Evolutionary conservation across 2,329 filamentous ascomycete genomes (phyloP).

Genomic region (Ophiostoma novo-ulmi): DNA sequence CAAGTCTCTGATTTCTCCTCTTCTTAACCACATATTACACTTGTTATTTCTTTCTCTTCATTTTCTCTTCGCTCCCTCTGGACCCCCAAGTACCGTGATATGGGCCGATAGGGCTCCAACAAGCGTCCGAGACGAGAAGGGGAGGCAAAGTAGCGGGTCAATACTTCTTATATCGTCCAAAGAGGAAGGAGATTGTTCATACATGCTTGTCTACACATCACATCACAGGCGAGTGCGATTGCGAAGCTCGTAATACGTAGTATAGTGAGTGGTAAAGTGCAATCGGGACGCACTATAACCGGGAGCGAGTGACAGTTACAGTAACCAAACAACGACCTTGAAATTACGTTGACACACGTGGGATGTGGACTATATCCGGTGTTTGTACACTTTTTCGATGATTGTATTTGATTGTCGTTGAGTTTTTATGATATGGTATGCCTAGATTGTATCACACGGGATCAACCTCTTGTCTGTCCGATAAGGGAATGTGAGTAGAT

Average conservation of each 20-base stretch:
- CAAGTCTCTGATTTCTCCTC: neutral
- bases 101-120: constrained; percentile 10
- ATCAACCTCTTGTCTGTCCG: neutral
- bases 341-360: neutral
- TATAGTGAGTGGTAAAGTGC: neutral
- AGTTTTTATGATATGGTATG: neutral
- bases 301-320: neutral
- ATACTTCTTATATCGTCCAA: neutral
- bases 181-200: constrained; percentile 1
- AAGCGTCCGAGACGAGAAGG: neutral
- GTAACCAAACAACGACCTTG: too few relatives aligned
- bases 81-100: constrained; percentile 10
- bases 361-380: neutral
- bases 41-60: neutral
- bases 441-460: neutral
- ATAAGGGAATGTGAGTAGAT: constrained; percentile 2
- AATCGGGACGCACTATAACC: neutral
- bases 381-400: neutral
- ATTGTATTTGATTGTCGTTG: neutral
- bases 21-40: neutral
- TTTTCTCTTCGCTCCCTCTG: neutral
- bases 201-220: neutral
- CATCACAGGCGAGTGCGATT: neutral
- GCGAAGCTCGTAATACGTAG: neutral
- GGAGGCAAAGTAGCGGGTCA: neutral